These are phyloP conservation scores for Aspergillus leporis DNA, from an alignment of 495 filamentous ascomycete species.

Conservation along the genomic window DNA sequence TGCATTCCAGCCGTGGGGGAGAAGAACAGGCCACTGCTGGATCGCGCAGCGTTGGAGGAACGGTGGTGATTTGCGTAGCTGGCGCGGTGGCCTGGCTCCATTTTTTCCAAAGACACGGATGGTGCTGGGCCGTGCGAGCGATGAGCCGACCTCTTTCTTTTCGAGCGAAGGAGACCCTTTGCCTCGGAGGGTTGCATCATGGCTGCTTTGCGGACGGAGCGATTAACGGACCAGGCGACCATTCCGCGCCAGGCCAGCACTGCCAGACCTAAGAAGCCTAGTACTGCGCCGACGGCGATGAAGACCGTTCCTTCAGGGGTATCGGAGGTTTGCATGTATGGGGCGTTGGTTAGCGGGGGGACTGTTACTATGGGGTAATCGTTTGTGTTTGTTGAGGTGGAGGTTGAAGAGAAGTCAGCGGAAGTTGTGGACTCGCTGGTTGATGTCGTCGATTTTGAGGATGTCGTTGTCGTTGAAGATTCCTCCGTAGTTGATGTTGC, in stretches of 20 bases:
- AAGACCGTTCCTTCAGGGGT: constrained; percentile 95
- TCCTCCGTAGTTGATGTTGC: constrained; percentile 3
- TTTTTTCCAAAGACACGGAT: constrained; percentile 59
- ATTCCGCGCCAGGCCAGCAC: constrained; percentile 86
- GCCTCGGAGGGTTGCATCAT: constrained; percentile 68
- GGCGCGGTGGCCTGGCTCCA: constrained; percentile 39
- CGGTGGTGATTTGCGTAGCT: constrained; percentile 44
- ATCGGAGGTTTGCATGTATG: constrained; percentile 92
- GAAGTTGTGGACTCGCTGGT: constrained; percentile 25
- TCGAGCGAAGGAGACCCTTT: constrained; percentile 60
- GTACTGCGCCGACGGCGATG: constrained; percentile 85
- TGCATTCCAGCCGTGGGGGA: constrained; percentile 76
- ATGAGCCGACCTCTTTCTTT: constrained; percentile 46
- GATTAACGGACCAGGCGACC: constrained; percentile 89
- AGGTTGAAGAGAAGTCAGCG: constrained; percentile 20
- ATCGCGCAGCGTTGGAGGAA: constrained; percentile 46
- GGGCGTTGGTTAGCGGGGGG: constrained; percentile 80
- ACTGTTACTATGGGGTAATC: constrained; percentile 55
- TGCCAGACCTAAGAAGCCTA: constrained; percentile 77
- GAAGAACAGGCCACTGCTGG: constrained; percentile 77
- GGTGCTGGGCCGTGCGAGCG: constrained; percentile 41
- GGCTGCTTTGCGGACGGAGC: constrained; percentile 78
- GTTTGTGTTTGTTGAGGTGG: constrained; percentile 27
- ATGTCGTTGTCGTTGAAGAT: constrained; percentile 7
- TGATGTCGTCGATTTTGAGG: constrained; percentile 27